Evolutionary conservation across 371 early-diverging fungal species (phyloP), one percentile per base, ranked within the genome.

Genomic region (Polyrhizophydium stewartii): DNA sequence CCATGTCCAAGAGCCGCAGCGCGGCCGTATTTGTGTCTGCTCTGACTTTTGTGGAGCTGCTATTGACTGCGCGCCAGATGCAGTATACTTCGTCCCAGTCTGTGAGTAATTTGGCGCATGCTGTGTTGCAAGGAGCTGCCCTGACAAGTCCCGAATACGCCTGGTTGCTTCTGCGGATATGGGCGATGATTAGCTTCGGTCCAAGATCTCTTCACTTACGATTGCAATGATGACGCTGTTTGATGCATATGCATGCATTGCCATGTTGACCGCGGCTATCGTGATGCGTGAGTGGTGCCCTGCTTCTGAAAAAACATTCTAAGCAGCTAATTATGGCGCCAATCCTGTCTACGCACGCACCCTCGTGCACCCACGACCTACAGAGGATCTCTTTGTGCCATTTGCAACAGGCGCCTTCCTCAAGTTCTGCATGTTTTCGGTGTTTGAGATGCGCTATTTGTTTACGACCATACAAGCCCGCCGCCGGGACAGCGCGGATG

Each of bases 191-290:
- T n/a, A n/a, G n/a, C n/a, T n/a, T n/a, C n/a, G n/a, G n/a, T 79
- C 89, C 21, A 89, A 89, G 67, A 83, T 90, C n/a, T 89, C 92
- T 2, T 82, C 85, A 60, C 84, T 84, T 76, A 84, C 85, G 0
- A 83, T 90, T 59, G 81, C 85, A 27, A 79, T 88, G 70, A 85
- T 87, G 64, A 81, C 84, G 16, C 73, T 86, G 25, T 78, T 88
- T 64, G 90, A 89, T 65, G 85, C 86, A 2, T 87, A 87, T 66
- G 55, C 86, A 9, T 88, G 86, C 62, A 59, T 89, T 52, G 53
- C 89, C 3, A 82, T 87, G 64, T 66, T 88, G 37, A 80, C 87
- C 16, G 81, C 84, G 1, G 86, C 84, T 10, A 75, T 84, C n/a
- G 21, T 55, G 21, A 46, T 62, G 5, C 61, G 68, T 62, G 56